Evolutionary conservation across 2,329 filamentous ascomycete genomes (phyloP).

Genomic region (Fusarium nematophilum): DNA sequence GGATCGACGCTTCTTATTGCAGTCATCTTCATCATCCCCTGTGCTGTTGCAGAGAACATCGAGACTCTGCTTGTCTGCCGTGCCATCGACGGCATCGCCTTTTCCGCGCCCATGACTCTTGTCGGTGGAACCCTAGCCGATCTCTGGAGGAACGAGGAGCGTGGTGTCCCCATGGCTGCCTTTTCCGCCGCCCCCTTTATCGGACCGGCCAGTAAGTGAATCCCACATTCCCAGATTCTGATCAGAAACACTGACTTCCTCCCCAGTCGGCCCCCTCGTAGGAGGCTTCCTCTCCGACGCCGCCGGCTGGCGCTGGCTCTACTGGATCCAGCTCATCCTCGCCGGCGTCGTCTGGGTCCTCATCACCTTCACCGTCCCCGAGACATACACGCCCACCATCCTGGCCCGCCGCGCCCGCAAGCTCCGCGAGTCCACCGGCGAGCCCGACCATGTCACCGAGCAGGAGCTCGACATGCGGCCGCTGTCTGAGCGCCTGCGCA

Average conservation of each 20-base stretch:
- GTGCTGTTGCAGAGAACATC: slow-evolving; percentile 81
- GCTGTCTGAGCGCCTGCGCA: slow-evolving; percentile 72
- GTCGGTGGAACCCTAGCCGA: slow-evolving; percentile 86
- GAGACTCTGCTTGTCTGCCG: slow-evolving; percentile 80
- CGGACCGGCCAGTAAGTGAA: slow-evolving; percentile 72
- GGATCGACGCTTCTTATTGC: slow-evolving; percentile 74
- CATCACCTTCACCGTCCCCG: slow-evolving; percentile 89
- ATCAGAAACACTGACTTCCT: slow-evolving; percentile 9
- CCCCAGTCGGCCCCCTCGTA: slow-evolving; percentile 73
- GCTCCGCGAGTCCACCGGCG: slow-evolving; percentile 75
- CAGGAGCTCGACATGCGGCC: slow-evolving; percentile 81
- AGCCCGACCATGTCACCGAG: slow-evolving; percentile 78
- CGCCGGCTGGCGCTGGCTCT: slow-evolving; percentile 83
- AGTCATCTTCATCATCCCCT: slow-evolving; percentile 83
- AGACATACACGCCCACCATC: slow-evolving; percentile 87
- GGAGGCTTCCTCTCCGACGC: slow-evolving; percentile 81
- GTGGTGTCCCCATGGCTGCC: slow-evolving; percentile 87
- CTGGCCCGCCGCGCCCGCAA: slow-evolving; percentile 77
- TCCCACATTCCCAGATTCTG: background rate
- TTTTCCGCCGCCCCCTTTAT: slow-evolving; percentile 87
- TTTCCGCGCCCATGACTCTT: slow-evolving; percentile 87
- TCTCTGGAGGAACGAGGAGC: slow-evolving; percentile 85
- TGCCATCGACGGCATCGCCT: slow-evolving; percentile 83
- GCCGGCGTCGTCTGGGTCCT: slow-evolving; percentile 76
- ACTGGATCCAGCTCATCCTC: slow-evolving; percentile 87